These are phyloP conservation scores for Cenchrus purpureus DNA, from an alignment of 176 grass and related monocot species.

Conservation along the genomic window DNA sequence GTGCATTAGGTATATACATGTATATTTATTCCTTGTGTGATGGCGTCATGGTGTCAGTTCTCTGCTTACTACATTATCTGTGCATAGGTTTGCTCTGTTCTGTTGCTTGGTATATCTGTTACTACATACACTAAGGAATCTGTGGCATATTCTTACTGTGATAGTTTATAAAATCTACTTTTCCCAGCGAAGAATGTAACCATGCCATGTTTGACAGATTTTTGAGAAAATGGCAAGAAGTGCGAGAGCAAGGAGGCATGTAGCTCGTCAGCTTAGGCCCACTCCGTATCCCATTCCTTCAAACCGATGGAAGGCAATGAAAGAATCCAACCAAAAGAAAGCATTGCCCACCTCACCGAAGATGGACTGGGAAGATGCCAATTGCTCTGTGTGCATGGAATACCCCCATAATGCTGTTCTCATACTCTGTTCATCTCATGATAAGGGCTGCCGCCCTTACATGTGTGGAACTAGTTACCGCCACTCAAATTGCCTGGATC, in stretches of 20 bases:
- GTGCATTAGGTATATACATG: background rate
- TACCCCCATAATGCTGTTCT: conserved; percentile 94
- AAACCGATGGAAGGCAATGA: conserved; percentile 57
- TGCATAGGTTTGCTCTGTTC: background rate
- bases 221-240: conserved; percentile 73
- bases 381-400: conserved; percentile 97
- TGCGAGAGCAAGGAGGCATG: conserved; percentile 64
- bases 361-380: conserved; percentile 97
- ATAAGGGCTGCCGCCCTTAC: conserved; percentile 95
- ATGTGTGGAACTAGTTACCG: conserved; percentile 93
- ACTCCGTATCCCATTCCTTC: conserved; percentile 82
- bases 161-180: background rate
- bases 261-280: conserved; percentile 69
- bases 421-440: conserved; percentile 96
- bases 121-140: background rate
- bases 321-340: conserved; percentile 61
- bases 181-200: conserved; percentile 12
- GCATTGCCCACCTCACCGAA: conserved; percentile 54
- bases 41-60: background rate
- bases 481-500: conserved; percentile 95
- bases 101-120: background rate
- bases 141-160: background rate
- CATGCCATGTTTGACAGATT: conserved; percentile 38
- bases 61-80: conserved; percentile 14
- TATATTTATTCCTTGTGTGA: conserved; percentile 4